phyloP scores from a whole-genome alignment of 1,139 yeast species.

The Pichia sp. region DNA sequence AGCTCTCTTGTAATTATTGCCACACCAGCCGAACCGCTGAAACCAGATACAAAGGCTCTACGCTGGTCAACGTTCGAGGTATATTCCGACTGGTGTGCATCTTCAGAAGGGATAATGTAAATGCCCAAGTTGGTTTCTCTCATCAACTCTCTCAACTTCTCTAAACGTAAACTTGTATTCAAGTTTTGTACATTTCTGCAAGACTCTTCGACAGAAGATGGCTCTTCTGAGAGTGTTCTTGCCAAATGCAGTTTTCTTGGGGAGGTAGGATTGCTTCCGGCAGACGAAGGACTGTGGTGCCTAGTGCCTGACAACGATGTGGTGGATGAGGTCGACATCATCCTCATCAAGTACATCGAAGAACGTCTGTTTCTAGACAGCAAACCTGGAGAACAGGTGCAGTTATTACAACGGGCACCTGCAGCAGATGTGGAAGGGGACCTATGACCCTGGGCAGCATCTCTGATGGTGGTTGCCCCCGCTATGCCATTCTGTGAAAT shows the following conservation, averaged over 20 bases:
- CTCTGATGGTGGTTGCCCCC: conserved; percentile 31
- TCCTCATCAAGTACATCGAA: conserved; percentile 38
- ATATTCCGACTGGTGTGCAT: conserved; percentile 91
- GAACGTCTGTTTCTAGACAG: conserved; percentile 55
- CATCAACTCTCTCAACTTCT: conserved; percentile 64
- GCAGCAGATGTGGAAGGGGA: conserved; percentile 16
- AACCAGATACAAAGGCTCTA: conserved; percentile 80
- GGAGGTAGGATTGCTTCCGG: conserved; percentile 1
- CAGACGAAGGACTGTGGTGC: conserved; percentile 4
- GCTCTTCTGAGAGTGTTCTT: background rate
- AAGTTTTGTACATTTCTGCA: background rate
- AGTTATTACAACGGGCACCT: conserved; percentile 56
- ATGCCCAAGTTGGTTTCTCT: conserved; percentile 61
- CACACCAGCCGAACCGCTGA: conserved; percentile 93
- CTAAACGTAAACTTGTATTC: conserved; percentile 42
- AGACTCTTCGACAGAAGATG: background rate
- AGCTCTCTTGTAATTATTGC: conserved; percentile 80
- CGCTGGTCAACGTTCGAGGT: conserved; percentile 78
- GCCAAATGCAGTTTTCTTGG: conserved; percentile 19
- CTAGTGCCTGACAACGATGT: conserved; percentile 5
- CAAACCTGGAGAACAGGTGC: conserved; percentile 81
- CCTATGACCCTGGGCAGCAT: conserved; percentile 24
- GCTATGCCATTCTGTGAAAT: conserved; percentile 31
- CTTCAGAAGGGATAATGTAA: conserved; percentile 86
- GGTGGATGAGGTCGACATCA: conserved; percentile 22